Base-by-base conservation (phyloP, 768 basidiomycete species). In the Psilocybe tampanensis region DNA sequence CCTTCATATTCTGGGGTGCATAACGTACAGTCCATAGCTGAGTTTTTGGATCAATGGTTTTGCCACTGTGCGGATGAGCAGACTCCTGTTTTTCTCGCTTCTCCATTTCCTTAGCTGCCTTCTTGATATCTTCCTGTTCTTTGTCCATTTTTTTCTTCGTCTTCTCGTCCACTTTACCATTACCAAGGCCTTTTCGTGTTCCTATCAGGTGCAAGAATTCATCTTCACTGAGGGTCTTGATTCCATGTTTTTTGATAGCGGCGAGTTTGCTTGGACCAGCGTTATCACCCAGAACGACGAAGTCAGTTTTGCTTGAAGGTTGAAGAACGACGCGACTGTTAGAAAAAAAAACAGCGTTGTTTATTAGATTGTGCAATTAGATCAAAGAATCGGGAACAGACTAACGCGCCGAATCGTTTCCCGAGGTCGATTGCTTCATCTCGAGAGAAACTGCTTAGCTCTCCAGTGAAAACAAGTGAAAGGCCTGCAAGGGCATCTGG, bases 11-110 rank as follows among this genome's bases (percentile, higher is more conserved):
- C 60, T 88, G 85, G 1, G 97, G 97, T 0, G 97, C 96, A 68
- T 99, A 99, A 9, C 94, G 86, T 29, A 88, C 89, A 36, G 97
- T 98, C 97, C 97, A 98, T 0, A 98, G 78, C 68, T 96, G 94
- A 2, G 81, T 79, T 1, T 76, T 76, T 2, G 78, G 73, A 61
- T 86, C 80, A 1, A 72, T 51, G 26, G 56, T 33, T 66, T 77
- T 76, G 44, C 67, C 57, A 15, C 48, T 47, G 6, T 67, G 52
- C 42, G 50, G 48, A 23, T 54, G 59, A 1, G 65, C 60, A 62
- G 65, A 77, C 13, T 78, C 81, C 56, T 81, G 74, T 68, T 81
- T 84, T 70, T 94, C 91, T 42, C 83, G 76, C 66, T 76, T 82
- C 68, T 91, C 88, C 78, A 99, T 86, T 67, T 90, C 89, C 68